Conservation (phyloP, 1,139 yeast species). For the Pneumocystis jirovecii region DNA sequence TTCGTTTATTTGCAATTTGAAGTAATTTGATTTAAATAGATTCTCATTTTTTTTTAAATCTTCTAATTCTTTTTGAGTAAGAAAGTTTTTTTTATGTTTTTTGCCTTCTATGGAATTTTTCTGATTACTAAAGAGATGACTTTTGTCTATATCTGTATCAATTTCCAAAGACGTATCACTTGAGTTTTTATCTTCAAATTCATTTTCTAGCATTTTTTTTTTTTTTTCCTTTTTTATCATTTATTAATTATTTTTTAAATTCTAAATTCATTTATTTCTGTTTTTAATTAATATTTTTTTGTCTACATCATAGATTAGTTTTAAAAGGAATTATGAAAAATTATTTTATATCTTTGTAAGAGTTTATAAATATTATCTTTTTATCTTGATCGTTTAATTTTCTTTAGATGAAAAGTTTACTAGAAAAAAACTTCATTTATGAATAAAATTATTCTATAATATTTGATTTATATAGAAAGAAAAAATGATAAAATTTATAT, state of each 20-base stretch:
- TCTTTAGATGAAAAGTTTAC: too few relatives aligned
- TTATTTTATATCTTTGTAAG: too few relatives aligned
- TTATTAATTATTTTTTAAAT: not conserved
- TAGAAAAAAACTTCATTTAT: too few relatives aligned
- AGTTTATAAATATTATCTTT: too few relatives aligned
- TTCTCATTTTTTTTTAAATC: not conserved
- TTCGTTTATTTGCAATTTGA: slow-evolving; percentile 80
- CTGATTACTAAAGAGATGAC: not conserved
- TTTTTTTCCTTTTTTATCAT: not conserved
- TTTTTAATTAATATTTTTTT: not conserved
- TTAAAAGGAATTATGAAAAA: too few relatives aligned
- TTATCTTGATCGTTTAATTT: too few relatives aligned
- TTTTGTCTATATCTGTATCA: not conserved
- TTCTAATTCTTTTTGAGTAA: not conserved
- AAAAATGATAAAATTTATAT: too few relatives aligned
- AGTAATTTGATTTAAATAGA: not conserved
- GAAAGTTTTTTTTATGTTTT: not conserved
- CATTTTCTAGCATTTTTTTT: not conserved
- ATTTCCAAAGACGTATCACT: not conserved
- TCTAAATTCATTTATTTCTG: not conserved
- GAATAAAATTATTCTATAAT: too few relatives aligned
- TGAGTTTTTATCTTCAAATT: not conserved
- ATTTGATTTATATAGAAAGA: too few relatives aligned
- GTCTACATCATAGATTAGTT: not conserved
- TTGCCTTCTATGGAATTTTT: not conserved